Evolutionary conservation across 805 yeast genomes (phyloP).

Genomic region (Huiozyma naganishii): DNA sequence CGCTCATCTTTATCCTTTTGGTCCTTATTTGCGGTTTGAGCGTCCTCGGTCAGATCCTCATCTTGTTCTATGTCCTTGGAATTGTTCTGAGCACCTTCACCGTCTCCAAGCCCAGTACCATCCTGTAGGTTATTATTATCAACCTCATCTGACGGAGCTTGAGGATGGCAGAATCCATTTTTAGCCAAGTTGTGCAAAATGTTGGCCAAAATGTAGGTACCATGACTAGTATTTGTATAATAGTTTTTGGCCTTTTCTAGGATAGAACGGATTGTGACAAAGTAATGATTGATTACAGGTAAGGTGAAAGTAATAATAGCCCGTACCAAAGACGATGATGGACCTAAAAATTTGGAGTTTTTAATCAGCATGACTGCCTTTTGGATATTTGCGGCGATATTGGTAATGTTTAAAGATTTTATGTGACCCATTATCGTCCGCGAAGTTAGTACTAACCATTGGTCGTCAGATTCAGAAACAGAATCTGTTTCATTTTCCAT

Average conservation of each 20-base stretch:
- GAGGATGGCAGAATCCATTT: slow-evolving; percentile 89
- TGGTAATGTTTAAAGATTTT: slow-evolving; percentile 32
- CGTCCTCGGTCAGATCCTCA: slow-evolving; percentile 74
- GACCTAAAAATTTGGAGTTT: slow-evolving; percentile 29
- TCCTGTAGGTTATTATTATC: slow-evolving; percentile 60
- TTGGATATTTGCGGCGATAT: slow-evolving; percentile 29
- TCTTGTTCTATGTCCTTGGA: slow-evolving; percentile 85
- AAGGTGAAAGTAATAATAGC: slow-evolving; percentile 45
- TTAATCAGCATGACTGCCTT: slow-evolving; percentile 29
- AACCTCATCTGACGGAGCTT: slow-evolving; percentile 53
- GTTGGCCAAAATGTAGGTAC: slow-evolving; percentile 47
- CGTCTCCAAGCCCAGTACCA: slow-evolving; percentile 91
- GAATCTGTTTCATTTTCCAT: slow-evolving; percentile 28
- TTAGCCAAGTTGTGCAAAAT: slow-evolving; percentile 52
- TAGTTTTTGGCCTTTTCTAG: slow-evolving; percentile 35
- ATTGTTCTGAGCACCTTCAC: slow-evolving; percentile 73
- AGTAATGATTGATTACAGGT: slow-evolving; percentile 57
- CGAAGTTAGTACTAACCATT: slow-evolving; percentile 54
- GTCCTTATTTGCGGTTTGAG: slow-evolving; percentile 65
- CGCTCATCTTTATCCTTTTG: slow-evolving; percentile 50
- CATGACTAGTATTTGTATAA: slow-evolving; percentile 47
- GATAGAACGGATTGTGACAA: slow-evolving; percentile 35
- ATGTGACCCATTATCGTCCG: slow-evolving; percentile 33
- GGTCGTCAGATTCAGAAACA: slow-evolving; percentile 42
- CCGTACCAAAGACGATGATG: slow-evolving; percentile 31